A percentile compares a stretch with the other conserved stretches of the same genome.
phyloP scores from a whole-genome alignment of 2,329 filamentous ascomycete species.

The Fusarium veterinarium region DNA sequence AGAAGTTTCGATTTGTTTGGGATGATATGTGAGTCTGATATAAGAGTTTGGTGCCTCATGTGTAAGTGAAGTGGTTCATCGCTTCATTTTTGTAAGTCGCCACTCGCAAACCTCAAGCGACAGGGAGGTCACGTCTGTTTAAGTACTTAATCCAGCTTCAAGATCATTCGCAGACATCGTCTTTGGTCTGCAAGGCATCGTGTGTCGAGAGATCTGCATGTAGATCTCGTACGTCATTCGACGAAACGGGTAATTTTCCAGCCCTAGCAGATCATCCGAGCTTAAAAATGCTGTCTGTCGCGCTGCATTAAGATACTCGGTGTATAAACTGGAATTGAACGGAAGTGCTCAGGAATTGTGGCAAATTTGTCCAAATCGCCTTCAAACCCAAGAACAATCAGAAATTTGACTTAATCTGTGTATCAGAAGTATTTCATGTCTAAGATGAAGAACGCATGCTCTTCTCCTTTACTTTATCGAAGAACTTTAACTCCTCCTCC shows the following conservation, averaged over 20 bases:
- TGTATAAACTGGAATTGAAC: not conserved
- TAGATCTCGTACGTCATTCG: not conserved
- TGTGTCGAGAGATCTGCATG: not conserved
- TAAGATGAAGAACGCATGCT: not conserved
- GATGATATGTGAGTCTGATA: not conserved
- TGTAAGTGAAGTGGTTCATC: too few relatives aligned
- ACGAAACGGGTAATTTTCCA: not conserved
- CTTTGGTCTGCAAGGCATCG: not conserved
- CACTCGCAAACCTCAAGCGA: accelerated
- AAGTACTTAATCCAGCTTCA: not conserved
- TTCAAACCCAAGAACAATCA: too few relatives aligned
- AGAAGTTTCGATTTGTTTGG: not conserved
- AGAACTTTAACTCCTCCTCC: too few relatives aligned
- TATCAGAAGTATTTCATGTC: too few relatives aligned
- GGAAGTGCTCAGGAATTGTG: not conserved
- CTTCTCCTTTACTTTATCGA: not conserved
- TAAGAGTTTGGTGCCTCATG: accelerated
- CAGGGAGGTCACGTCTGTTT: accelerated
- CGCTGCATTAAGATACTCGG: accelerated
- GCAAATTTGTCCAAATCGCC: not conserved
- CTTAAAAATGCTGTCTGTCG: not conserved
- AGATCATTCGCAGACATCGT: accelerated
- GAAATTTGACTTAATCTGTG: accelerated
- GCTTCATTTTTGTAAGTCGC: accelerated
- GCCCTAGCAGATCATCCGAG: not conserved